These are phyloP conservation scores for Marsdenia floribunda DNA, from an alignment of 257 asterid genomes.

Conservation along the genomic window DNA sequence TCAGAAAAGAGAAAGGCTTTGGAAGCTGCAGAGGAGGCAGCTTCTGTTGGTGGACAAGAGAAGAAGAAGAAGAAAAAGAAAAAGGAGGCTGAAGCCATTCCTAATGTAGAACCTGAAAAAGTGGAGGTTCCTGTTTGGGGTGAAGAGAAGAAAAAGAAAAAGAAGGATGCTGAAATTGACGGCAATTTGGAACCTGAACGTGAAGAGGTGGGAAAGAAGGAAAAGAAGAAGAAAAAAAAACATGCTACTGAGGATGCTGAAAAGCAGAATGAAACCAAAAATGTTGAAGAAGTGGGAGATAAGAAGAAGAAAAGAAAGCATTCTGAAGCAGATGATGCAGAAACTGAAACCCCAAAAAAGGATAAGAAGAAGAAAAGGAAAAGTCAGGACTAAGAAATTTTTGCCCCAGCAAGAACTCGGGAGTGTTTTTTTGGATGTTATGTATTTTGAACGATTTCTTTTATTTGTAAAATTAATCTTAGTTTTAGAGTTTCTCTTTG, in stretches of 20 bases:
- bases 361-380: slow-evolving; percentile 24
- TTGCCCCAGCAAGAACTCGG: not conserved
- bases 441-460: not conserved
- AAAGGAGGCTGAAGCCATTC: slow-evolving; percentile 17
- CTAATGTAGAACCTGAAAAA: slow-evolving; percentile 30
- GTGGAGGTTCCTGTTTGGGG: slow-evolving; percentile 27
- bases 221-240: slow-evolving; percentile 50
- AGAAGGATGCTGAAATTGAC: slow-evolving; percentile 28
- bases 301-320: slow-evolving; percentile 73
- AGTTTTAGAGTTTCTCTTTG: not conserved
- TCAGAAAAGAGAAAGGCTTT: slow-evolving; percentile 11
- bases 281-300: slow-evolving; percentile 27
- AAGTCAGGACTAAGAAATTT: not conserved
- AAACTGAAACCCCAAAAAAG: slow-evolving; percentile 28
- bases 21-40: slow-evolving; percentile 25
- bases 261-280: slow-evolving; percentile 22
- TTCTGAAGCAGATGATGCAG: slow-evolving; percentile 32
- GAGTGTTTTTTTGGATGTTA: not conserved
- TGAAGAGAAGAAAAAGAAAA: slow-evolving; percentile 40
- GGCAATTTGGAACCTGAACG: slow-evolving; percentile 11
- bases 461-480: slow-evolving; percentile 1
- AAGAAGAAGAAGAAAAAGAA: slow-evolving; percentile 41
- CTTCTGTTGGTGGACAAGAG: slow-evolving; percentile 28
- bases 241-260: slow-evolving; percentile 19
- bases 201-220: slow-evolving; percentile 30